These are phyloP conservation scores for Colletotrichum somersetense DNA, from an alignment of 2,329 filamentous ascomycete species.

Conservation along the genomic window DNA sequence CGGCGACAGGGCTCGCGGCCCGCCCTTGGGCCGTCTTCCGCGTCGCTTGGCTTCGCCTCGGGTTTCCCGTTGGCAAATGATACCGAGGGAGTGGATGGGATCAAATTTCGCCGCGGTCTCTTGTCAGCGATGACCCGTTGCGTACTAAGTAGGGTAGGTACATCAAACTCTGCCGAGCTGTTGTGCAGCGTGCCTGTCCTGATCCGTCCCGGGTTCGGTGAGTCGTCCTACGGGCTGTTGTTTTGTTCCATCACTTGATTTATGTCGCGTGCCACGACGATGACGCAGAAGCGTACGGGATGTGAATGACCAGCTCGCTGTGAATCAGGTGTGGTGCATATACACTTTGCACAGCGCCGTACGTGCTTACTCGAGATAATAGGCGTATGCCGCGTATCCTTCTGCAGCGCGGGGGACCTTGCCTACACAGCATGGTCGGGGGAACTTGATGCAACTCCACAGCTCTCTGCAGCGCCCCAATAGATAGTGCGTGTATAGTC, in stretches of 20 bases:
- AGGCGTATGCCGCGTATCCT: background rate
- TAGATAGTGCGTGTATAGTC: background rate
- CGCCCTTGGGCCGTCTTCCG: constrained; percentile 16
- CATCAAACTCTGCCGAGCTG: background rate
- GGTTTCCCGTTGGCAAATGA: constrained; percentile 20
- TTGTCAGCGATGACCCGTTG: constrained; percentile 23
- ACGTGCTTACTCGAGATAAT: constrained; percentile 10
- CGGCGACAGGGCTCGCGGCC: background rate
- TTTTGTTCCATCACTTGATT: background rate
- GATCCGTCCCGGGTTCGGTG: background rate
- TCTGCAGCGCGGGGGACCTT: constrained; percentile 16
- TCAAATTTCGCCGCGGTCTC: constrained; percentile 31
- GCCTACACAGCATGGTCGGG: constrained; percentile 6
- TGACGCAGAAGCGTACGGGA: background rate
- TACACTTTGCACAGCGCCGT: background rate
- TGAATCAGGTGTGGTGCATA: background rate
- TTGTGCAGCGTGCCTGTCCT: background rate
- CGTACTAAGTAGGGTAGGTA: background rate
- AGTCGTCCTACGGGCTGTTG: background rate
- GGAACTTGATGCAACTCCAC: background rate
- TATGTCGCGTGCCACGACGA: constrained; percentile 11
- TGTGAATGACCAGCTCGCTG: background rate
- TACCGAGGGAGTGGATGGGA: constrained; percentile 33
- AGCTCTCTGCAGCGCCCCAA: background rate
- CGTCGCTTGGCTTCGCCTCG: constrained; percentile 30